phyloP scores from a whole-genome alignment of 495 filamentous ascomycete species.

The Xanthoparmelia taractica region DNA sequence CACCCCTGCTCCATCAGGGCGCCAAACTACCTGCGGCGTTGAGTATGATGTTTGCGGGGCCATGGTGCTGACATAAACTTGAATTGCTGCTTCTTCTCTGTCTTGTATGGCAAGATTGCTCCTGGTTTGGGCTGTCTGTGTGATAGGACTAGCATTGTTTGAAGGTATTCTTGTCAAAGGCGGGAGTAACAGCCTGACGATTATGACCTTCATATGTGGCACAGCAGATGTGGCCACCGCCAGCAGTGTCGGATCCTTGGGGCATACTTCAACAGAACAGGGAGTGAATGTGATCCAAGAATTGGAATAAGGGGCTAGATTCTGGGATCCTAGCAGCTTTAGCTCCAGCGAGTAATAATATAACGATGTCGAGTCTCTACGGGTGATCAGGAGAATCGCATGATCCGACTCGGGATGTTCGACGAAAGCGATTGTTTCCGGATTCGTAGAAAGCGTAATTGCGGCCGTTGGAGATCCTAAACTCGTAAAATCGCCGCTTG shows the following conservation, averaged over 20 bases:
- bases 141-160: conserved; percentile 20
- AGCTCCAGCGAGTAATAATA: conserved; percentile 51
- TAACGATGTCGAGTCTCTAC: conserved; percentile 54
- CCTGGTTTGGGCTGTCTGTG: conserved; percentile 45
- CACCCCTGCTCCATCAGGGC: conserved; percentile 55
- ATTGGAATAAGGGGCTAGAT: conserved; percentile 57
- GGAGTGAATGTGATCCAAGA: conserved; percentile 54
- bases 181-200: conserved; percentile 46
- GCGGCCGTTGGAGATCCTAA: conserved; percentile 40
- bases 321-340: conserved; percentile 46
- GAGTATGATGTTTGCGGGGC: conserved; percentile 63
- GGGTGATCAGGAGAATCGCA: conserved; percentile 47
- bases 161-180: conserved; percentile 1
- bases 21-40: conserved; percentile 57
- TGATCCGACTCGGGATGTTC: conserved; percentile 38
- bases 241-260: conserved; percentile 46
- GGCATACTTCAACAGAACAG: conserved; percentile 49
- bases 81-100: conserved; percentile 52
- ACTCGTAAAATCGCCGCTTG: conserved; percentile 10
- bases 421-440: conserved; percentile 54
- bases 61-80: conserved; percentile 51
- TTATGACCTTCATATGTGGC: conserved; percentile 49
- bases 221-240: conserved; percentile 36
- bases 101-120: conserved; percentile 45
- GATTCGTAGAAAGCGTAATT: conserved; percentile 49